Evolutionary conservation across 2,329 filamentous ascomycete genomes (phyloP).

Genomic region (Pseudocercospora ulei): DNA sequence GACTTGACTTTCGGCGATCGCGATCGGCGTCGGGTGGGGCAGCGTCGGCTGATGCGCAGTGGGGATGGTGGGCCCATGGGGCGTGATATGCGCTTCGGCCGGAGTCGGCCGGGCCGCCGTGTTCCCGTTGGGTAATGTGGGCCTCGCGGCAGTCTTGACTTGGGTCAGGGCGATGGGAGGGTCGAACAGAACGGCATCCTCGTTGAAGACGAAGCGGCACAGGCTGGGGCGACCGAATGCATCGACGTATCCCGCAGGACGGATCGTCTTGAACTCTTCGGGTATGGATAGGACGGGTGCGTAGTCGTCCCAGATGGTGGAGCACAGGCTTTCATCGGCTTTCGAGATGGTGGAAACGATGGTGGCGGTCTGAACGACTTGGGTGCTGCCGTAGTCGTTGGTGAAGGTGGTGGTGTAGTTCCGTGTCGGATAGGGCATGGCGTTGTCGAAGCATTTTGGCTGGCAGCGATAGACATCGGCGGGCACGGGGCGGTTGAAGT

Average conservation of each 20-base stretch:
- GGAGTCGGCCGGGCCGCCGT: slow-evolving; percentile 7
- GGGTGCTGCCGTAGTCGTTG: slow-evolving; percentile 1
- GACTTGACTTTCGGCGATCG: slow-evolving; percentile 1
- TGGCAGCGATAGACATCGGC: slow-evolving; percentile 24
- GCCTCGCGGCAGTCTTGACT: slow-evolving; percentile 7
- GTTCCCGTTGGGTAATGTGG: slow-evolving; percentile 9
- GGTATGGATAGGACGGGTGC: slow-evolving; percentile 21
- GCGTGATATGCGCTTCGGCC: background rate
- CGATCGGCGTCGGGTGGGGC: background rate
- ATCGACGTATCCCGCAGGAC: slow-evolving; percentile 5
- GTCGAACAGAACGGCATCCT: slow-evolving; percentile 22
- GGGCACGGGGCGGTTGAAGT: slow-evolving; percentile 20
- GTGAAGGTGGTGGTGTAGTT: slow-evolving; percentile 1
- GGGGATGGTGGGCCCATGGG: background rate
- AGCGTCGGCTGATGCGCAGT: slow-evolving; percentile 5
- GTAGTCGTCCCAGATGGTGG: slow-evolving; percentile 26
- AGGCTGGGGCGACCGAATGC: background rate
- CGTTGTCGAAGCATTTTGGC: slow-evolving; percentile 18
- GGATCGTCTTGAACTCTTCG: slow-evolving; percentile 17
- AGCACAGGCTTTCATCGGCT: slow-evolving; percentile 21
- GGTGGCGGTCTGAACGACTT: background rate
- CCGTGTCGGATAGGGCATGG: slow-evolving; percentile 7
- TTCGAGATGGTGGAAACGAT: slow-evolving; percentile 2
- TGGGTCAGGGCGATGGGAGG: slow-evolving; percentile 20
- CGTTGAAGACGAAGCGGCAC: slow-evolving; percentile 13